A percentile compares a stretch with the other conserved stretches of the same genome.
These are phyloP conservation scores for Colletotrichum shisoi DNA, from an alignment of 2,329 filamentous ascomycete genomes.

Conservation along the genomic window DNA sequence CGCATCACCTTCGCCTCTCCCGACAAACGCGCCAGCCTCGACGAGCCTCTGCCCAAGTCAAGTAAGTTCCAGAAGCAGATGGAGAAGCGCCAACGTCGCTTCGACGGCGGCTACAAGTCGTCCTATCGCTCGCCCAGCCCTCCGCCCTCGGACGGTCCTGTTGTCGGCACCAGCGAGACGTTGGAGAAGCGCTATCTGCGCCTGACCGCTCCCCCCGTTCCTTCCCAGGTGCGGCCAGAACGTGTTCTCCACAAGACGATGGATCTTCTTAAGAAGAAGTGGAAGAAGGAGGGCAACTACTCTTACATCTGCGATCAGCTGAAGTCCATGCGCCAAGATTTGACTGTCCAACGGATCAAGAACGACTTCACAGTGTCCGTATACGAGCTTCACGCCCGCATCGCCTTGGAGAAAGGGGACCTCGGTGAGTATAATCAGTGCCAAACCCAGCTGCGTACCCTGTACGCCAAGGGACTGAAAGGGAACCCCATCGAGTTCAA, in stretches of 20 bases:
- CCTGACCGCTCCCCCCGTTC: slow-evolving; percentile 86
- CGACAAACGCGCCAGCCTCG: slow-evolving; percentile 57
- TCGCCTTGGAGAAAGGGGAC: slow-evolving; percentile 97
- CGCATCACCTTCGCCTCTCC: slow-evolving; percentile 72
- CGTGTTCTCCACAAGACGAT: slow-evolving; percentile 81
- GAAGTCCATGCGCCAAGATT: slow-evolving; percentile 96
- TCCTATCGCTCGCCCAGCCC: slow-evolving; percentile 65
- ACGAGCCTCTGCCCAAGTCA: slow-evolving; percentile 57
- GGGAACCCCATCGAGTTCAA: slow-evolving; percentile 95
- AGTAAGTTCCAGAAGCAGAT: slow-evolving; percentile 91
- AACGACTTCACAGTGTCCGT: slow-evolving; percentile 96
- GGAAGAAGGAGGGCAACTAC: slow-evolving; percentile 93
- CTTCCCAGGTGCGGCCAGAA: slow-evolving; percentile 87
- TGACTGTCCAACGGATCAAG: slow-evolving; percentile 96
- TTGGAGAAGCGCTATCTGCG: slow-evolving; percentile 96
- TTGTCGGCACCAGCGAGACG: slow-evolving; percentile 82
- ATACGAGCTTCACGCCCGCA: slow-evolving; percentile 96
- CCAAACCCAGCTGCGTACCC: slow-evolving; percentile 92
- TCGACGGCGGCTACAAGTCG: slow-evolving; percentile 72
- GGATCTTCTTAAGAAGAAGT: slow-evolving; percentile 90
- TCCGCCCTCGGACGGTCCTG: slow-evolving; percentile 69
- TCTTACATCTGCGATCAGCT: slow-evolving; percentile 99
- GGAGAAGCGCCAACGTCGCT: slow-evolving; percentile 89
- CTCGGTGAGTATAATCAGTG: slow-evolving; percentile 99
- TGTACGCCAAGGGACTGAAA: slow-evolving; percentile 86